A percentile compares a stretch with the other conserved stretches of the same genome.
These are phyloP conservation scores for Mangifera indica DNA, from an alignment of 345 rosid species.

Conservation along the genomic window DNA sequence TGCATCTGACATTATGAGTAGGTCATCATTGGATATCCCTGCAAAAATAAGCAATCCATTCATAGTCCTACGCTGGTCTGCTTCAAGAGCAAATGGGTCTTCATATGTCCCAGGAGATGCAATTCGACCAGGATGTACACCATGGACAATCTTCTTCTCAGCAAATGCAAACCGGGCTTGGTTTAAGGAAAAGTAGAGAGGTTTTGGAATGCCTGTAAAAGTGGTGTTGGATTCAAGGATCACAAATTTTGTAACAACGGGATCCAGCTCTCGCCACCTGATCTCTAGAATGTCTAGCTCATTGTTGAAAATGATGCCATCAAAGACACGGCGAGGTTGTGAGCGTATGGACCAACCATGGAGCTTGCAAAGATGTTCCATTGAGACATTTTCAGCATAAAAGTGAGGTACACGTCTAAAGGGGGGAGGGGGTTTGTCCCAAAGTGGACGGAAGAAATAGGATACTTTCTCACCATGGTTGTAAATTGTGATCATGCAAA, in stretches of 20 bases:
- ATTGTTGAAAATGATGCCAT: slow-evolving; percentile 79
- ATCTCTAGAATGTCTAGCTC: slow-evolving; percentile 85
- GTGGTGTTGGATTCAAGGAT: slow-evolving; percentile 85
- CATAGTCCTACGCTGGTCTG: slow-evolving; percentile 62
- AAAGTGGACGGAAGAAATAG: slow-evolving; percentile 79
- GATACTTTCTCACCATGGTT: slow-evolving; percentile 46
- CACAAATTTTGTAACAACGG: slow-evolving; percentile 65
- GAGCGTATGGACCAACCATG: slow-evolving; percentile 78
- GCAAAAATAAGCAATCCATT: slow-evolving; percentile 59
- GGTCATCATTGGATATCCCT: slow-evolving; percentile 64
- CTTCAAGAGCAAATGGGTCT: slow-evolving; percentile 69
- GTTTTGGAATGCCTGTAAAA: slow-evolving; percentile 86
- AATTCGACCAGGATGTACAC: slow-evolving; percentile 53
- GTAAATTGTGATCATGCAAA: slow-evolving; percentile 50
- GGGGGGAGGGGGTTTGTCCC: slow-evolving; percentile 82
- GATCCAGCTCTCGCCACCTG: slow-evolving; percentile 74
- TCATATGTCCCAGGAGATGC: slow-evolving; percentile 34
- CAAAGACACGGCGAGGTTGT: slow-evolving; percentile 65
- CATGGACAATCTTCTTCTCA: slow-evolving; percentile 55
- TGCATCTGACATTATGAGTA: slow-evolving; percentile 71
- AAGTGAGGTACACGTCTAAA: slow-evolving; percentile 73
- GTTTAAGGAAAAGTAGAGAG: slow-evolving; percentile 58
- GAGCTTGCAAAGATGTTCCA: slow-evolving; percentile 72
- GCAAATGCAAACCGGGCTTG: slow-evolving; percentile 60
- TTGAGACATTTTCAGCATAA: slow-evolving; percentile 90